Evolutionary conservation across 2,329 filamentous ascomycete genomes (phyloP).

Genomic region (Cytospora schulzeri): DNA sequence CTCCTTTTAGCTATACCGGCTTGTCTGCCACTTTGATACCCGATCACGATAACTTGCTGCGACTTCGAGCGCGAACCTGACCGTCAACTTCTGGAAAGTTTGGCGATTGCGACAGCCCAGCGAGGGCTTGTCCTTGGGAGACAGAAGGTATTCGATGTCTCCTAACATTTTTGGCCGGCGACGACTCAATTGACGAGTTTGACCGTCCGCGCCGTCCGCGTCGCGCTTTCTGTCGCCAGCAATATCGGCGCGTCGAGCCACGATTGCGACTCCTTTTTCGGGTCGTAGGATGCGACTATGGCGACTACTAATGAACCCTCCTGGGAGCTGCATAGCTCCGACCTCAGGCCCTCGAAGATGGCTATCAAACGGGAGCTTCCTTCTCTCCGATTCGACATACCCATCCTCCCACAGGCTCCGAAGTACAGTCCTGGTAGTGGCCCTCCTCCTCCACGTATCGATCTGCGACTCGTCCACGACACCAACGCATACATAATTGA

Average conservation of each 20-base stretch:
- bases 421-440: slow-evolving; percentile 50
- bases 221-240: slow-evolving; percentile 1
- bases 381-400: slow-evolving; percentile 35
- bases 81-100: not conserved
- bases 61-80: not conserved
- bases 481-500: slow-evolving; percentile 60
- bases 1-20: too few relatives aligned
- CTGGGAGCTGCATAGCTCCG: slow-evolving; percentile 17
- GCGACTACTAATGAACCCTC: not conserved
- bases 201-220: not conserved
- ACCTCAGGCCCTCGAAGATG: slow-evolving; percentile 13
- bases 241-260: not conserved
- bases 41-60: not conserved
- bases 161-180: not conserved
- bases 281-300: not conserved
- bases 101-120: not conserved
- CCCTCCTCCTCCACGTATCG: slow-evolving; percentile 49
- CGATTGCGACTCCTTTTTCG: not conserved
- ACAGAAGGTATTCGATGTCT: not conserved
- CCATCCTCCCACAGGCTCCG: slow-evolving; percentile 35
- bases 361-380: slow-evolving; percentile 1
- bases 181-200: not conserved
- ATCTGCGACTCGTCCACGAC: slow-evolving; percentile 52
- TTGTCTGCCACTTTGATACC: not conserved
- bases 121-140: slow-evolving; percentile 12